phyloP scores from a whole-genome alignment of 2,329 filamentous ascomycete species.

The Claviceps maximensis region DNA sequence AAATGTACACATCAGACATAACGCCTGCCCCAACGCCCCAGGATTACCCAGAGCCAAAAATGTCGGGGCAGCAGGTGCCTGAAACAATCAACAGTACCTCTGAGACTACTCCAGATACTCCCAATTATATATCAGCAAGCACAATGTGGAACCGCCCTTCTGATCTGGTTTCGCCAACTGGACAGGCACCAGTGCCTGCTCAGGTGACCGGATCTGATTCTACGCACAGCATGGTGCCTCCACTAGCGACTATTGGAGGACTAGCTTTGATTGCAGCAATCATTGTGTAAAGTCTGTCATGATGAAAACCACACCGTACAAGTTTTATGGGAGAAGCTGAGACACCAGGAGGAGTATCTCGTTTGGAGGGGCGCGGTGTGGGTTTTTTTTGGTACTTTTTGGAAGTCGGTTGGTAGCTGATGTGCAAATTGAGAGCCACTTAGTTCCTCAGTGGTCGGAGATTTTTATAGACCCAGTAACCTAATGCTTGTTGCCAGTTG shows the following conservation, averaged over 20 bases:
- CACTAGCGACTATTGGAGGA: slow-evolving; percentile 12
- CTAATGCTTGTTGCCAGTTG: slow-evolving; percentile 4
- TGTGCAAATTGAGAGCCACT: slow-evolving; percentile 8
- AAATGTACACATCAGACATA: slow-evolving; percentile 1
- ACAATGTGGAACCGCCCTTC: slow-evolving; percentile 13
- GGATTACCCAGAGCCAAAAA: slow-evolving; percentile 1
- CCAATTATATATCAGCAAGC: slow-evolving; percentile 10
- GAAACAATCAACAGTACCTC: slow-evolving; percentile 7
- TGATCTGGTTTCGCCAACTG: slow-evolving; percentile 7
- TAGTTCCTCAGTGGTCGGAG: slow-evolving; percentile 4
- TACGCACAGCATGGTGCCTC: slow-evolving; percentile 9
- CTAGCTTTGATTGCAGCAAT: slow-evolving; percentile 16
- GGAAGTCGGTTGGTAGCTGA: slow-evolving; percentile 10
- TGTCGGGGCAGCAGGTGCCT: slow-evolving; percentile 2
- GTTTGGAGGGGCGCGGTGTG: background rate
- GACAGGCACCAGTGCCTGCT: slow-evolving; percentile 13
- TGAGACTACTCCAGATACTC: slow-evolving; percentile 3
- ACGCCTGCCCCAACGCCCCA: background rate
- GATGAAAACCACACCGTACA: background rate
- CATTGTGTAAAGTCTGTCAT: slow-evolving; percentile 10
- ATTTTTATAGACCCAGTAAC: slow-evolving; percentile 1
- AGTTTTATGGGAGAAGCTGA: background rate
- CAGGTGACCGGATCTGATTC: slow-evolving; percentile 17
- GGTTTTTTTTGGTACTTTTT: slow-evolving; percentile 10
- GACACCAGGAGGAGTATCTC: background rate